Conservation (phyloP, 148 eudicot genomes). For the Suaeda aralocaspica region DNA sequence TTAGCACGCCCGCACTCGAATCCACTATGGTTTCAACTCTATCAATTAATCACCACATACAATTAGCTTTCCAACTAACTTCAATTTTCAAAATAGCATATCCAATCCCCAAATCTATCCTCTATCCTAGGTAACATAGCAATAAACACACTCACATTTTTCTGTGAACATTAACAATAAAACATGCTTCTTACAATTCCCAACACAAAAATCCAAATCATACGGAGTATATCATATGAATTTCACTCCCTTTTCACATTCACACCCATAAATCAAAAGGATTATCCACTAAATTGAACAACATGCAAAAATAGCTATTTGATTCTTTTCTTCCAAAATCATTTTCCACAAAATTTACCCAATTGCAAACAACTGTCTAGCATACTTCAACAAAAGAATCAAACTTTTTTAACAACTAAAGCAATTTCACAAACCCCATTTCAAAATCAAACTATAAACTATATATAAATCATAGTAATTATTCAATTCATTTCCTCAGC, state of each 20-base stretch:
- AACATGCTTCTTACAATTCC: not conserved
- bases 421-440: not conserved
- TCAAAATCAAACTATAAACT: not conserved
- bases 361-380: not conserved
- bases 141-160: not conserved
- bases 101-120: too few relatives aligned
- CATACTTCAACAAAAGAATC: slow-evolving; percentile 9
- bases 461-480: too few relatives aligned
- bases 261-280: not conserved
- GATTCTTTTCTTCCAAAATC: slow-evolving; percentile 25
- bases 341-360: not conserved
- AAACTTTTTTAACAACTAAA: slow-evolving; percentile 5
- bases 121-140: not conserved
- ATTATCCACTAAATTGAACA: not conserved
- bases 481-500: not conserved
- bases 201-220: too few relatives aligned
- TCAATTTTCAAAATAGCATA: slow-evolving; percentile 10
- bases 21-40: slow-evolving; percentile 6
- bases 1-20: not conserved
- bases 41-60: slow-evolving; percentile 5
- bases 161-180: not conserved
- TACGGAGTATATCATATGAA: not conserved
- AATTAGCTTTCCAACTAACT: slow-evolving; percentile 17
- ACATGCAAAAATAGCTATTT: not conserved
- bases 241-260: too few relatives aligned